Conservation (phyloP, 371 early-diverging fungal genomes). For the Quaeritorhiza haematococci region DNA sequence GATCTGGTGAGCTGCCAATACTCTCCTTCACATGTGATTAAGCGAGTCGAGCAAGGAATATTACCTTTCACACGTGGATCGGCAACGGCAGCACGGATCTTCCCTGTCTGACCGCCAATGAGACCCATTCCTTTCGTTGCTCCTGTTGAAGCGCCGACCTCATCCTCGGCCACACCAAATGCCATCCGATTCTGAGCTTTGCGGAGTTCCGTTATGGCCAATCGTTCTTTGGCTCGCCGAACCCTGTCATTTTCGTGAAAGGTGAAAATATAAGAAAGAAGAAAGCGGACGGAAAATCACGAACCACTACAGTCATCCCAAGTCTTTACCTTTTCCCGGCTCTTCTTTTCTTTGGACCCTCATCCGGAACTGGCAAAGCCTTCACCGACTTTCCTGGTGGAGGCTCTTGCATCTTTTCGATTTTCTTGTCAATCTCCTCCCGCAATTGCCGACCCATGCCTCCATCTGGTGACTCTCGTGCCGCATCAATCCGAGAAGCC, state of each 20-base stretch:
- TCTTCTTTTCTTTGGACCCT: constrained; percentile 83
- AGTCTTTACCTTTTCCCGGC: constrained; percentile 79
- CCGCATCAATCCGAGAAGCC: constrained; percentile 86
- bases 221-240: constrained; percentile 76
- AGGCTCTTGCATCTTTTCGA: constrained; percentile 82
- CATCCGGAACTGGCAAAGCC: constrained; percentile 88
- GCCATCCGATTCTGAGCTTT: constrained; percentile 85
- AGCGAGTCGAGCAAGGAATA: too few species aligned
- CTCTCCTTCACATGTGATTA: too few species aligned
- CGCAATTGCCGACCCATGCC: constrained; percentile 62
- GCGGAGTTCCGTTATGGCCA: constrained; percentile 82
- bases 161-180: constrained; percentile 90
- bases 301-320: too few species aligned
- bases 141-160: constrained; percentile 72
- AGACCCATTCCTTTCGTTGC: constrained; percentile 85
- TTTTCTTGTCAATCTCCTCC: constrained; percentile 77
- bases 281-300: not conserved
- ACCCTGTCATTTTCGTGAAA: constrained; percentile 59
- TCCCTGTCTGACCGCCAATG: constrained; percentile 68
- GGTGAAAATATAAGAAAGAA: not conserved
- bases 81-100: constrained; percentile 59
- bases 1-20: too few species aligned
- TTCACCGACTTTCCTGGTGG: constrained; percentile 80
- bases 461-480: constrained; percentile 64
- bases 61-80: constrained; percentile 64